phyloP scores from a whole-genome alignment of 768 basidiomycete genomes.

The Leccinellum rugosiceps region DNA sequence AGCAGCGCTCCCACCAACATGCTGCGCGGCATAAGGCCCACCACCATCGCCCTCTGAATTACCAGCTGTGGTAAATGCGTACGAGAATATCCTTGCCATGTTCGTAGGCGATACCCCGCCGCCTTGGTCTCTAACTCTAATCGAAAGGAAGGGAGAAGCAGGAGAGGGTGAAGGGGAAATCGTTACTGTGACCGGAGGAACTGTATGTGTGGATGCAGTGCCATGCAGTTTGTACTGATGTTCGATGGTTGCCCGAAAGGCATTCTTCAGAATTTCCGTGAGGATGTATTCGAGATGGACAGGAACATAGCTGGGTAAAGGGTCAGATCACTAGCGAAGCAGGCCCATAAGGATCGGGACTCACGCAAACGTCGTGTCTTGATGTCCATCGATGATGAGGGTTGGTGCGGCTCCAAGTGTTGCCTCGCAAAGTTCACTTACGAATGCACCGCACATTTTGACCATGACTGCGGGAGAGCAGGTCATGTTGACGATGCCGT shows the following conservation, averaged over 20 bases:
- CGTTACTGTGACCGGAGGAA: constrained; percentile 71
- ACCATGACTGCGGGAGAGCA: constrained; percentile 76
- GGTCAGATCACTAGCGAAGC: constrained; percentile 10
- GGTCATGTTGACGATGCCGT: constrained; percentile 72
- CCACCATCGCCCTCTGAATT: constrained; percentile 45
- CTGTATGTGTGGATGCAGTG: constrained; percentile 28
- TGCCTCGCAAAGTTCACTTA: constrained; percentile 78
- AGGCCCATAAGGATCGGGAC: constrained; percentile 29
- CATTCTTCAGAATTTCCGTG: constrained; percentile 88
- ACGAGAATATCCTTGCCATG: constrained; percentile 81
- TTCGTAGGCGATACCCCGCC: constrained; percentile 77
- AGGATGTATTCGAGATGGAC: constrained; percentile 90
- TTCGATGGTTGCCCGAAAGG: constrained; percentile 87
- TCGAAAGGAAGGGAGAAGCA: constrained; percentile 54
- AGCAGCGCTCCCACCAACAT: constrained; percentile 69
- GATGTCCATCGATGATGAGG: constrained; percentile 67
- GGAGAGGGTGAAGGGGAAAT: constrained; percentile 52
- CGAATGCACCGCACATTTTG: constrained; percentile 77
- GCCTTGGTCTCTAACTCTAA: constrained; percentile 82
- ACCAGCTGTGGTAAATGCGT: constrained; percentile 87
- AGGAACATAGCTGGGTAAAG: constrained; percentile 64
- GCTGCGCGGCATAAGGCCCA: constrained; percentile 77
- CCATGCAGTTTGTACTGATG: constrained; percentile 50
- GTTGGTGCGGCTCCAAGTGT: constrained; percentile 71
- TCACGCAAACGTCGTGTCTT: constrained; percentile 74